Evolutionary conservation across 2,329 filamentous ascomycete genomes (phyloP), one percentile per base, ranked within the genome.

Genomic region (Ophiocordyceps australis): DNA sequence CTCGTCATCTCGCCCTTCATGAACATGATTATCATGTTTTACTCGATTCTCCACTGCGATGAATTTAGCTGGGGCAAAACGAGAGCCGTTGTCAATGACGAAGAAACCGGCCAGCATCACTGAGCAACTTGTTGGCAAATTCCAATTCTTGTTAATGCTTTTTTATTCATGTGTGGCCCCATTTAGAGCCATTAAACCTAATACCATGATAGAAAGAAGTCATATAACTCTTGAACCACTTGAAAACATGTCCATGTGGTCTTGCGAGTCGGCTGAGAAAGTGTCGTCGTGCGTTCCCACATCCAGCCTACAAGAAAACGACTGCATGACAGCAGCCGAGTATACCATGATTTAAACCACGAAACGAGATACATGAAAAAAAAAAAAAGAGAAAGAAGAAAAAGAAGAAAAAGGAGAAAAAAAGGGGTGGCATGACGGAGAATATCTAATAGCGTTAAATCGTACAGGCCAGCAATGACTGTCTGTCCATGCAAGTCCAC

Each of bases 1-100:
- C 32, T 54, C 2, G 29, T 43, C 10, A 43, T 46, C 2, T 53
- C 51, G 2, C 54, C 55, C 0, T 50, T 57, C 23, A 43, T 57
- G 35, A 57, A 57, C 36, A 49, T 58, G 15, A 38, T 54, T 20
- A 47, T 57, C 17, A 31, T 58, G 9, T 32, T 47, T 2, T 57
- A 56, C 30, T 55, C 55, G 1, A 40, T 58, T 12, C 38, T 50
- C 23, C 40, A 56, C 26, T 49, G 54, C 5, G 54, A 59, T 28
- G 51, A 55, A 34, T 58, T 58, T 39, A 52, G 50, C 29, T 58
- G 54, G 55, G 55, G 54, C 11, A 58, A 58, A 40, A 58, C 55
- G 2, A 38, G 51, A 3, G 48, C 54, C 17, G 50, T 55, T 18
- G 28, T 52, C n/a, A n/a, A n/a, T n/a, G n/a, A n/a, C n/a, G n/a